These are phyloP conservation scores for Theobroma grandiflorum DNA, from an alignment of 441 rosid genomes.

Conservation along the genomic window DNA sequence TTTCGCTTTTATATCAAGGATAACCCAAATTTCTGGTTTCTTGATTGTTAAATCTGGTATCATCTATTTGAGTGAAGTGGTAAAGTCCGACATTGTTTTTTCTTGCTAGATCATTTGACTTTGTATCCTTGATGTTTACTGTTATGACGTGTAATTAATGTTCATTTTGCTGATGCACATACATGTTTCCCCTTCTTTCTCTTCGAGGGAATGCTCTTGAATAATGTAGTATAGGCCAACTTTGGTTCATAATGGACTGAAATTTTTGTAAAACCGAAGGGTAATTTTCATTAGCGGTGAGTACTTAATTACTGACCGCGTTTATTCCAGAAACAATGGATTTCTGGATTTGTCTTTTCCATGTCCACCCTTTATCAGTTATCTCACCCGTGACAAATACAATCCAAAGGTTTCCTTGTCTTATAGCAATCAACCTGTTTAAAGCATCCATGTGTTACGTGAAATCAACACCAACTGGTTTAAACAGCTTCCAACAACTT, in stretches of 20 bases:
- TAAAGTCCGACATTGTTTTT: too few relatives aligned
- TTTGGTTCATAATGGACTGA: background rate
- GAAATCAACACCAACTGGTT: background rate
- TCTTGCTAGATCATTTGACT: too few relatives aligned
- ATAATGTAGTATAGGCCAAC: background rate
- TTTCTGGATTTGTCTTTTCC: background rate
- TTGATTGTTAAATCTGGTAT: too few relatives aligned
- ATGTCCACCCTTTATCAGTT: background rate
- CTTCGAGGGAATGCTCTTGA: background rate
- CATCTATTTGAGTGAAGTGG: too few relatives aligned
- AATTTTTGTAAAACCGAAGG: background rate
- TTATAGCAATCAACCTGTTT: background rate
- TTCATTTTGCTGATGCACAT: background rate
- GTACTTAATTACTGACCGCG: background rate
- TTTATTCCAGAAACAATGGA: background rate
- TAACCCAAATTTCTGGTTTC: too few relatives aligned
- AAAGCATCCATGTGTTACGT: background rate
- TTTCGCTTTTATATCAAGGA: too few relatives aligned
- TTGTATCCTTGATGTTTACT: too few relatives aligned
- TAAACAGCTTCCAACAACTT: background rate
- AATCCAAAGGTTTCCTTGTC: background rate
- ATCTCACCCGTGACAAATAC: conserved; percentile 16
- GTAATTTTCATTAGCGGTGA: background rate
- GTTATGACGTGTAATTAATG: background rate
- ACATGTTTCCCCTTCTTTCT: background rate